Percentiles rank a stretch among this genome's conserved stretches.
phyloP scores from a whole-genome alignment of 495 filamentous ascomycete species.

The Cetradonia linearis region DNA sequence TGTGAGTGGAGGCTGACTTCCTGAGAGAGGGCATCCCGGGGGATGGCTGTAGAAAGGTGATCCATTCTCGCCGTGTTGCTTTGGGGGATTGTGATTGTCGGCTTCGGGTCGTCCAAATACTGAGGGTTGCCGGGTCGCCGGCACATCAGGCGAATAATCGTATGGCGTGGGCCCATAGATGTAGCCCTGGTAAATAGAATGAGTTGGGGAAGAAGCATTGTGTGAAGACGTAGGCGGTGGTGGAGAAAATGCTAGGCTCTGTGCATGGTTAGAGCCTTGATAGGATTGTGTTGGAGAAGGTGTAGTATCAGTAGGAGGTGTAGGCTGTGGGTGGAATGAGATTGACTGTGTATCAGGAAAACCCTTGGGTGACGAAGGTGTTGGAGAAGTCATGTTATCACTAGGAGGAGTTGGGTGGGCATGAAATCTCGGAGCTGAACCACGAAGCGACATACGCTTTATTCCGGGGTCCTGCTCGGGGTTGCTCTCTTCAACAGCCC shows the following conservation, averaged over 20 bases:
- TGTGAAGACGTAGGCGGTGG: conserved; percentile 10
- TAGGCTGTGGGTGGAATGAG: conserved; percentile 1
- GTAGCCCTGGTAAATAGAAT: conserved; percentile 20
- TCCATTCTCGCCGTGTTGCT: background rate
- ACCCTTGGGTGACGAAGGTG: conserved; percentile 6
- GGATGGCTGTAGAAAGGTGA: conserved; percentile 6
- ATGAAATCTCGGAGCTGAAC: conserved; percentile 12
- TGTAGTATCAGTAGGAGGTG: conserved; percentile 7
- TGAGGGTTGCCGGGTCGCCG: background rate
- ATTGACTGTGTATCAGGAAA: background rate
- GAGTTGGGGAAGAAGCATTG: conserved; percentile 15
- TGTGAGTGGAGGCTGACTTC: conserved; percentile 16
- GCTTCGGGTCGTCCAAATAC: background rate
- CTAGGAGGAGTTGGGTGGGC: conserved; percentile 13
- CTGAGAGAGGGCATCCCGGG: background rate
- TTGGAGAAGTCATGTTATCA: conserved; percentile 7
- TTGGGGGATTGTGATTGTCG: background rate
- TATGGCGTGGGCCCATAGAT: conserved; percentile 1
- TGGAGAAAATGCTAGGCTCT: conserved; percentile 14
- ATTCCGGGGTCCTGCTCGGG: background rate
- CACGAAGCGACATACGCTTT: conserved; percentile 7
- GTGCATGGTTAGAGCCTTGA: background rate
- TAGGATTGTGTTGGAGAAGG: conserved; percentile 8
- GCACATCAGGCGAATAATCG: background rate
- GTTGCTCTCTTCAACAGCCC: background rate